A percentile compares a stretch with the other conserved stretches of the same genome.
Conservation (phyloP, 2,329 filamentous ascomycete species). For the Colletotrichum horii region DNA sequence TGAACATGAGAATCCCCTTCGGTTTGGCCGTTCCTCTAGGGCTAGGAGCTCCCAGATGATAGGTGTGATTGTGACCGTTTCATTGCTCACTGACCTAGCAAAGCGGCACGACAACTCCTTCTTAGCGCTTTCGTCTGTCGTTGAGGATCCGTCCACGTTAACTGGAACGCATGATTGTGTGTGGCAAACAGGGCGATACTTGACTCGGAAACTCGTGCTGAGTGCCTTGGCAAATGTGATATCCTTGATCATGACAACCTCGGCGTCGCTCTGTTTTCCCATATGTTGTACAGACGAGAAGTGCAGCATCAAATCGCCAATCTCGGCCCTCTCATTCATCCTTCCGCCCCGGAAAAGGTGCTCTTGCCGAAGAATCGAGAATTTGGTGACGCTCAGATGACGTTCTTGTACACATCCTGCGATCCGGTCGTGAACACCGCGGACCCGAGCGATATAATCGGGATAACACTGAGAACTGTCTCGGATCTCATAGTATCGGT, state of each 20-base stretch:
- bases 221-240: background rate
- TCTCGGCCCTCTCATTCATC: background rate
- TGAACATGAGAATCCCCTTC: background rate
- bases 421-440: background rate
- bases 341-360: background rate
- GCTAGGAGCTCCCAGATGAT: background rate
- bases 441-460: background rate
- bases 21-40: background rate
- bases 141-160: background rate
- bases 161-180: accelerated
- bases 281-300: background rate
- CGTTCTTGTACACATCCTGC: background rate
- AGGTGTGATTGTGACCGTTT: background rate
- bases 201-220: background rate
- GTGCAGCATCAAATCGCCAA: background rate
- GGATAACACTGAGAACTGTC: background rate
- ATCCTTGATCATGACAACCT: background rate
- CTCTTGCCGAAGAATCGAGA: background rate
- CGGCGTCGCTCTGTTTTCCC: background rate
- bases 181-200: accelerated
- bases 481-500: background rate
- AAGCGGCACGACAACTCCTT: background rate
- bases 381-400: background rate
- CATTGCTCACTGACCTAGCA: background rate
- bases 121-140: background rate